A percentile compares a stretch with the other conserved stretches of the same genome.
Conservation (phyloP, 164 flowering plant genomes). For the Nelumbo lutea region DNA sequence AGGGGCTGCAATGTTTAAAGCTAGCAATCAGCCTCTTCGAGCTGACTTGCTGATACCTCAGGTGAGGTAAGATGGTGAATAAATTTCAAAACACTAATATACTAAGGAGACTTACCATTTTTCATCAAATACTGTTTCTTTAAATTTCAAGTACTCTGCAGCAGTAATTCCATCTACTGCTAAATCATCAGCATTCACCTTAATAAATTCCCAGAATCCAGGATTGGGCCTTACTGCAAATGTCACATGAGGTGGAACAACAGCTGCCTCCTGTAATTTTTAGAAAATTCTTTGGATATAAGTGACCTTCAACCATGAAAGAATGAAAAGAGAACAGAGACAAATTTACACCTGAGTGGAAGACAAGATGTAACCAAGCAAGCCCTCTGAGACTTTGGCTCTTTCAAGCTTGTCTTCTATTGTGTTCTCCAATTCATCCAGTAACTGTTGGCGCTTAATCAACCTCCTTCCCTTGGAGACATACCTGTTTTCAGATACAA, state of each 20-base stretch:
- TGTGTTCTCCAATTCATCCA: constrained; percentile 60
- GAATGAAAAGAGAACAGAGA: too few species aligned
- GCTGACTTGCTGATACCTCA: too few species aligned
- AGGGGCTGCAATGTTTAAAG: too few species aligned
- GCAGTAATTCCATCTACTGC: constrained; percentile 49
- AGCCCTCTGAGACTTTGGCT: constrained; percentile 54
- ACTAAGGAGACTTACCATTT: constrained; percentile 41
- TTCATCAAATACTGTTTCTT: constrained; percentile 68
- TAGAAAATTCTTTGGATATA: not conserved
- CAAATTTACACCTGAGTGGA: constrained; percentile 54
- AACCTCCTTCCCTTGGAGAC: constrained; percentile 58
- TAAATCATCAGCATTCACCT: constrained; percentile 70
- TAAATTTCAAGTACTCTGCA: constrained; percentile 73
- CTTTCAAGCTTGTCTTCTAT: constrained; percentile 65
- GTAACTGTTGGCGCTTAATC: constrained; percentile 56
- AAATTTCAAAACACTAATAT: too few species aligned
- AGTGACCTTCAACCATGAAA: not conserved
- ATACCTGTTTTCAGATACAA: constrained; percentile 29
- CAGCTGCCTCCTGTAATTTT: constrained; percentile 76
- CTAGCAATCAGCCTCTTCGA: too few species aligned
- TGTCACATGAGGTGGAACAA: constrained; percentile 77
- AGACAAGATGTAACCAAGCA: constrained; percentile 70
- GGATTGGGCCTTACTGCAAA: constrained; percentile 85
- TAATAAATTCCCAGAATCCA: constrained; percentile 85
- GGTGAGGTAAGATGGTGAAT: too few species aligned